These are phyloP conservation scores for Tuctoria greenei DNA, from an alignment of 176 grass and related monocot genomes.

Conservation along the genomic window DNA sequence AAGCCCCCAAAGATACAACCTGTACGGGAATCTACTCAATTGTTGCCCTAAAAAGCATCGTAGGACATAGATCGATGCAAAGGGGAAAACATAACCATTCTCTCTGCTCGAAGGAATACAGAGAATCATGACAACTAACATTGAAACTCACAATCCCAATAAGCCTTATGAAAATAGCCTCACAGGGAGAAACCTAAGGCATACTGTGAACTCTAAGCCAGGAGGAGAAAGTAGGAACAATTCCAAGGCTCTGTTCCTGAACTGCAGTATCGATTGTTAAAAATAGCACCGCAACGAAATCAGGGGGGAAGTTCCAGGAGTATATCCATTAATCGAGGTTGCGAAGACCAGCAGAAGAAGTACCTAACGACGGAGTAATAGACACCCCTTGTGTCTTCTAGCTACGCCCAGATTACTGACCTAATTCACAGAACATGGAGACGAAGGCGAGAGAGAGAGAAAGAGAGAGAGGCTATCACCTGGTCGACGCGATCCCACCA, in stretches of 20 bases:
- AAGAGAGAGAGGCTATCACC: constrained; percentile 44
- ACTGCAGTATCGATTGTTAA: not conserved
- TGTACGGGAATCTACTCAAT: not conserved
- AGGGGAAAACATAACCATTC: not conserved
- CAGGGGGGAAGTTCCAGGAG: not conserved
- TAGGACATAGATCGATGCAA: not conserved
- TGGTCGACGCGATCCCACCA: constrained; percentile 95
- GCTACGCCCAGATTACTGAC: not conserved
- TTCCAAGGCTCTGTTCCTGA: not conserved
- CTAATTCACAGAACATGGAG: not conserved
- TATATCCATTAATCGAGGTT: not conserved
- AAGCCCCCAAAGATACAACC: not conserved
- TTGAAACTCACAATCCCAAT: not conserved
- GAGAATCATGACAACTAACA: not conserved
- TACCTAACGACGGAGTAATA: not conserved
- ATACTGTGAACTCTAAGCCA: not conserved
- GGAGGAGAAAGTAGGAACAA: not conserved
- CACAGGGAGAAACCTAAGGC: not conserved
- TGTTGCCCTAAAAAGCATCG: not conserved
- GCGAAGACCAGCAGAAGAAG: not conserved
- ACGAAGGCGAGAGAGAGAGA: constrained; percentile 17
- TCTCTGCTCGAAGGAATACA: not conserved
- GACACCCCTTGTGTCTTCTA: not conserved
- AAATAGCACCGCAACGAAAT: not conserved
- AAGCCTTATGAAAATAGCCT: not conserved